Evolutionary conservation across 2,329 filamentous ascomycete genomes (phyloP).

Genomic region (Colletotrichum sp.): DNA sequence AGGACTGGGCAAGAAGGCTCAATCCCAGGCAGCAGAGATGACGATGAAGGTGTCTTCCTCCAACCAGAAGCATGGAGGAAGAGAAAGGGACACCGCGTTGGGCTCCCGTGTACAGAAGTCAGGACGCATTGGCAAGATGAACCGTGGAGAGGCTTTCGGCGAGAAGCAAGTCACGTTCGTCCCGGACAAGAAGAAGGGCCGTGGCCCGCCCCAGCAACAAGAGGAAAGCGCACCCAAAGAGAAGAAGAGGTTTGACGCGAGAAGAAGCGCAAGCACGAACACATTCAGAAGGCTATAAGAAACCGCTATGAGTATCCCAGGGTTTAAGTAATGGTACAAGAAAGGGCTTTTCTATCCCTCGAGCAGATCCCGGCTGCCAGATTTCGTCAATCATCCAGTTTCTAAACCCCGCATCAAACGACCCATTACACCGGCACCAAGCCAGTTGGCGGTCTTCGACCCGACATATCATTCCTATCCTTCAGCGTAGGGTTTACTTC

Average conservation of each 20-base stretch:
- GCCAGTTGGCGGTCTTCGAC: conserved; percentile 6
- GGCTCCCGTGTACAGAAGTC: conserved; percentile 60
- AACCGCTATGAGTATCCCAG: conserved; percentile 26
- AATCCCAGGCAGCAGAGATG: conserved; percentile 39
- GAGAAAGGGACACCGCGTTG: conserved; percentile 59
- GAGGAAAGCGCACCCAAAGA: conserved; percentile 30
- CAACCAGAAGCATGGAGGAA: conserved; percentile 62
- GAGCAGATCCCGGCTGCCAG: conserved; percentile 1
- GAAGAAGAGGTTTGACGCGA: conserved; percentile 44
- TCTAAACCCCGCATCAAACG: background rate
- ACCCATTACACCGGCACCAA: conserved; percentile 16
- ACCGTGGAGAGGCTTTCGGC: conserved; percentile 58
- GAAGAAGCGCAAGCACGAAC: conserved; percentile 79
- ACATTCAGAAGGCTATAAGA: conserved; percentile 70
- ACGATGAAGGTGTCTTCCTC: conserved; percentile 74
- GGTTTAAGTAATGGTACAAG: conserved; percentile 14
- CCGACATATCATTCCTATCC: background rate
- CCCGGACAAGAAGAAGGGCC: conserved; percentile 59
- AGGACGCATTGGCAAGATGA: conserved; percentile 49
- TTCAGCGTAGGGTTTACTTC: background rate
- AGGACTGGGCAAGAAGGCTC: conserved; percentile 14
- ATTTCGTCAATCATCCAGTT: background rate
- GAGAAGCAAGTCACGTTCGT: conserved; percentile 77
- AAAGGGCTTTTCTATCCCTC: conserved; percentile 1
- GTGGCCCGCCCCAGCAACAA: conserved; percentile 24